Evolutionary conservation across 768 basidiomycete genomes (phyloP).

Genomic region (Suillus subluteus): DNA sequence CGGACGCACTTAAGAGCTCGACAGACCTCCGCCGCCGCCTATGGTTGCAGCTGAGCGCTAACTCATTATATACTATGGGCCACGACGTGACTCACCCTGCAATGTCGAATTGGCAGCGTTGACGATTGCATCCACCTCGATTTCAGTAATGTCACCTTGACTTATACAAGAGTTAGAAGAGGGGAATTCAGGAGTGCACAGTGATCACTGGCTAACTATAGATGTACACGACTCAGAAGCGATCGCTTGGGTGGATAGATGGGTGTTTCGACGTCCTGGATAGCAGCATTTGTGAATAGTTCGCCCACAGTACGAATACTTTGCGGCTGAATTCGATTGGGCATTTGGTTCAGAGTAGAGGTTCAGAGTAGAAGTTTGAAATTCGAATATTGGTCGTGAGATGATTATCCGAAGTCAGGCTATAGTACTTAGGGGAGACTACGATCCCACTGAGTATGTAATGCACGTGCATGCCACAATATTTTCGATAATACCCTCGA

Average conservation of each 20-base stretch:
- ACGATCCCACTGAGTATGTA: no score
- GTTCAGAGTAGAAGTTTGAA: not conserved
- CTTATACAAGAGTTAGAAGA: slow-evolving; percentile 37
- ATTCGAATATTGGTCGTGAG: no score
- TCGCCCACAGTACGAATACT: slow-evolving; percentile 60
- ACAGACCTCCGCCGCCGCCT: slow-evolving; percentile 81
- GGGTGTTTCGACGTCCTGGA: slow-evolving; percentile 40
- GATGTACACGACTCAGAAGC: slow-evolving; percentile 62
- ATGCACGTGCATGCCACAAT: no score
- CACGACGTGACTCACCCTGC: slow-evolving; percentile 48
- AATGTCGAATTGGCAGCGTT: slow-evolving; percentile 81
- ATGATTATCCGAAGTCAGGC: not conserved
- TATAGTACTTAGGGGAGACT: no score
- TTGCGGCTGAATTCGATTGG: slow-evolving; percentile 32
- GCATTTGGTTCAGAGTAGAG: slow-evolving; percentile 18
- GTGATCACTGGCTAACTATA: slow-evolving; percentile 53
- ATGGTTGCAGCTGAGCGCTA: not conserved
- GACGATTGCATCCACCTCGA: slow-evolving; percentile 75
- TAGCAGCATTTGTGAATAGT: slow-evolving; percentile 48
- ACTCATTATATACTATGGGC: slow-evolving; percentile 11
- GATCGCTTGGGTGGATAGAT: slow-evolving; percentile 41
- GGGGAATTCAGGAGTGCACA: not conserved
- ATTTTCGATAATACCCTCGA: not conserved
- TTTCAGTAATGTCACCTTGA: slow-evolving; percentile 77
- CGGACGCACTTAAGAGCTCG: slow-evolving; percentile 2